phyloP scores from a whole-genome alignment of 2,329 filamentous ascomycete genomes.

The Ascochyta koolunga region DNA sequence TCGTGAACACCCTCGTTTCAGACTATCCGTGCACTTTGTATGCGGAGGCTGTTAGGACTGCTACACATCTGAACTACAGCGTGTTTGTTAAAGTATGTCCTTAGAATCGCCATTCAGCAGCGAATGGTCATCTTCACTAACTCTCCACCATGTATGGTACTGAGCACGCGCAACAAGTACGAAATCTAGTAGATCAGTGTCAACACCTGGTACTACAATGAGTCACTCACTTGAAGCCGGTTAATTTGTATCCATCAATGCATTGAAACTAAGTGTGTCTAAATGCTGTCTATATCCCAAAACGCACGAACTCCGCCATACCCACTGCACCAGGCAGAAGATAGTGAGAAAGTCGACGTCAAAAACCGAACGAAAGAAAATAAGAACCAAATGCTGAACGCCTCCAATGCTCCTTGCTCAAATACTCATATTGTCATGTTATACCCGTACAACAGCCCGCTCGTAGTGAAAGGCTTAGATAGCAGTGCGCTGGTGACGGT shows the following conservation, averaged over 20 bases:
- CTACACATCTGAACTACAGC: too few species aligned
- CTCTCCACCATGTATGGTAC: too few species aligned
- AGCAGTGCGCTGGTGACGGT: constrained; percentile 26
- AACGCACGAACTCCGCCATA: background rate
- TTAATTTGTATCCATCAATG: background rate
- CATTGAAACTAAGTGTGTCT: constrained; percentile 11
- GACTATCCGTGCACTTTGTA: constrained; percentile 18
- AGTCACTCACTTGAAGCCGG: background rate
- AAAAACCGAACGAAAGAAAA: background rate
- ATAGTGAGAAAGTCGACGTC: background rate
- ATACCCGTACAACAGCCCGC: background rate
- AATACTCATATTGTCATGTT: background rate
- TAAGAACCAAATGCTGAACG: background rate
- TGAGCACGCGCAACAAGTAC: too few species aligned
- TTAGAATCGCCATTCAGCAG: too few species aligned
- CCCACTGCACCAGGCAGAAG: constrained; percentile 5
- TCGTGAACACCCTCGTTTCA: constrained; percentile 4
- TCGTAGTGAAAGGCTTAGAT: background rate
- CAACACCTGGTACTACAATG: background rate
- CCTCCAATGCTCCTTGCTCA: background rate
- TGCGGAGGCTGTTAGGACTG: background rate
- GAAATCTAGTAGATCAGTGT: too few species aligned
- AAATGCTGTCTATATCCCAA: constrained; percentile 10
- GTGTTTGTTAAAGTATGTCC: too few species aligned
- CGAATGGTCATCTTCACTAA: too few species aligned